Conservation (phyloP, 169 alveolate species). For the Plasmodium relictum region DNA sequence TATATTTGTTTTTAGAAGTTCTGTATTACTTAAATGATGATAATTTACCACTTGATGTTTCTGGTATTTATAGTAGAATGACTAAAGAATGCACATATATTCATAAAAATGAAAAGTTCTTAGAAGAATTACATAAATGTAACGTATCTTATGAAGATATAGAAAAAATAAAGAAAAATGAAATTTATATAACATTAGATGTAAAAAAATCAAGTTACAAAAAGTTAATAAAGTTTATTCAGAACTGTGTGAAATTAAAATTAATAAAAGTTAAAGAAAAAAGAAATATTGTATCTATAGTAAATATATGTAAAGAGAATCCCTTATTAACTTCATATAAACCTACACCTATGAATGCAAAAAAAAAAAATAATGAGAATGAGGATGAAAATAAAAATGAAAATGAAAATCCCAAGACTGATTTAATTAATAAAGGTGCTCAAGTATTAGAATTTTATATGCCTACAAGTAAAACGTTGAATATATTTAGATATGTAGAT, state of each 20-base stretch:
- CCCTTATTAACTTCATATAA: constrained; percentile 69
- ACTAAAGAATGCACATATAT: constrained; percentile 63
- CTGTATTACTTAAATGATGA: constrained; percentile 55
- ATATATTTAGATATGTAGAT: constrained; percentile 67
- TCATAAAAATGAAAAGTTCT: constrained; percentile 38
- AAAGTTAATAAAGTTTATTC: constrained; percentile 78
- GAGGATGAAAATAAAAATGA: constrained; percentile 26
- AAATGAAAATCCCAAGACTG: constrained; percentile 22
- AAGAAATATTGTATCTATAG: constrained; percentile 74
- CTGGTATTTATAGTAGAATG: constrained; percentile 80
- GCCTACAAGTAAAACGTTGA: constrained; percentile 65
- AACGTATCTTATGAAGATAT: constrained; percentile 13
- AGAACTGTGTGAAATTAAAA: constrained; percentile 76
- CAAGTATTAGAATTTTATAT: constrained; percentile 75
- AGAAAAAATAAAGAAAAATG: constrained; percentile 39
- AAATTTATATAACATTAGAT: constrained; percentile 56
- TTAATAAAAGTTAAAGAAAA: constrained; percentile 75
- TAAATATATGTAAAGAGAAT: constrained; percentile 54
- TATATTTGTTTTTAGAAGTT: constrained; percentile 72
- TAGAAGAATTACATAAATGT: constrained; percentile 24
- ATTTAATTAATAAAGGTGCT: constrained; percentile 57
- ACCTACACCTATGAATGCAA: constrained; percentile 53
- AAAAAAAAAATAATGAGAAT: constrained; percentile 54
- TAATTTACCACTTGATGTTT: constrained; percentile 78
- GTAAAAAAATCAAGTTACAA: constrained; percentile 77